Percentiles rank a stretch among this genome's conserved stretches.
Conservation (phyloP, 2,329 filamentous ascomycete species). For the Ophiosphaerella herpotricha region DNA sequence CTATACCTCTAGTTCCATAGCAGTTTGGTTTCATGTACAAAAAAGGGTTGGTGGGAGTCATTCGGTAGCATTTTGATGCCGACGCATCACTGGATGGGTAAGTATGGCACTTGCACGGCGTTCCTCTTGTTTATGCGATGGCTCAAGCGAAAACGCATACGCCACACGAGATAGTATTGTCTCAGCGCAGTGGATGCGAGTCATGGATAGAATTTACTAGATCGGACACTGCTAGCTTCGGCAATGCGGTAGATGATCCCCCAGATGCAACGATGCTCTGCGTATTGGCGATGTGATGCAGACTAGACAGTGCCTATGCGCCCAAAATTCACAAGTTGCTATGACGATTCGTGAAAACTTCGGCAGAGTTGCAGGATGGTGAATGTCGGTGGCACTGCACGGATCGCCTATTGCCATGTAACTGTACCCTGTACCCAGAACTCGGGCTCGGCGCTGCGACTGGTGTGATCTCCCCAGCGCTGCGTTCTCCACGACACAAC, state of each 20-base stretch:
- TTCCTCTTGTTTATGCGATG: slow-evolving; percentile 14
- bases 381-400: no score
- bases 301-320: neutral
- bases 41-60: slow-evolving; percentile 4
- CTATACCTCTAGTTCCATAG: slow-evolving; percentile 67
- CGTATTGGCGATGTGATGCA: neutral
- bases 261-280: slow-evolving; percentile 3
- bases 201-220: slow-evolving; percentile 39
- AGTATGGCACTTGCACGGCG: slow-evolving; percentile 20
- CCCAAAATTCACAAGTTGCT: no score
- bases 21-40: slow-evolving; percentile 16
- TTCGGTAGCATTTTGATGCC: slow-evolving; percentile 16
- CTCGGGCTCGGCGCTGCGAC: no score
- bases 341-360: no score
- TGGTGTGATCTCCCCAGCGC: neutral
- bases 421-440: no score
- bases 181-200: slow-evolving; percentile 19
- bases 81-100: slow-evolving; percentile 10
- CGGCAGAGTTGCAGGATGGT: no score
- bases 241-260: slow-evolving; percentile 28
- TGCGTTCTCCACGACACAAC: neutral
- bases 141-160: slow-evolving; percentile 9
- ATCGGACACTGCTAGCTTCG: slow-evolving; percentile 22
- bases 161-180: slow-evolving; percentile 18
- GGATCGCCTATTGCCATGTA: no score